A percentile compares a stretch with the other conserved stretches of the same genome.
These are phyloP conservation scores for Odontarrhena argentea DNA, from an alignment of 345 rosid species.

Conservation along the genomic window DNA sequence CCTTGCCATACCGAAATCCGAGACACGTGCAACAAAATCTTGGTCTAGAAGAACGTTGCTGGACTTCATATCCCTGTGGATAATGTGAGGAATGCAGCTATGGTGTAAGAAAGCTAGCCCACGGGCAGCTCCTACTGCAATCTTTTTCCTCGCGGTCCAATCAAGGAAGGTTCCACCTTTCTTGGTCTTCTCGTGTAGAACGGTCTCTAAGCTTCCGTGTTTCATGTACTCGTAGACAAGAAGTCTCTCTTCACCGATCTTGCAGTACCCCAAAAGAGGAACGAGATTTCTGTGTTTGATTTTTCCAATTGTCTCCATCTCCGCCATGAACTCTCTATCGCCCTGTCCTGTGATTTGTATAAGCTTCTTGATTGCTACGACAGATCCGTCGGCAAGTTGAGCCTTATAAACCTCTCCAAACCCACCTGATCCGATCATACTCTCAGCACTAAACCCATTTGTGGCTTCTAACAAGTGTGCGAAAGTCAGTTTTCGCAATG, in stretches of 20 bases:
- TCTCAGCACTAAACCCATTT: constrained; percentile 75
- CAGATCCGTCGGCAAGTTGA: constrained; percentile 68
- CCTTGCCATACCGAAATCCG: constrained; percentile 98
- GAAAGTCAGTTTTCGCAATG: constrained; percentile 75
- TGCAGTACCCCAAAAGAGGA: constrained; percentile 88
- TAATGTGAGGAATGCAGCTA: constrained; percentile 81
- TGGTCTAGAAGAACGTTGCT: constrained; percentile 94
- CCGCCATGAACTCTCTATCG: constrained; percentile 89
- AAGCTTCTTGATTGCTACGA: constrained; percentile 92
- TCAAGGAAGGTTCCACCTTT: constrained; percentile 63
- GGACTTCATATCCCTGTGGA: constrained; percentile 97
- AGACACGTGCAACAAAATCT: constrained; percentile 78
- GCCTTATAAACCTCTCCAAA: constrained; percentile 97
- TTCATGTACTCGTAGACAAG: constrained; percentile 94
- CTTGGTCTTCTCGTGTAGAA: constrained; percentile 58
- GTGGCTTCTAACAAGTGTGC: constrained; percentile 94
- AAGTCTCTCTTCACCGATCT: constrained; percentile 85
- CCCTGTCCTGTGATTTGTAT: constrained; percentile 95
- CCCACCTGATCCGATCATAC: constrained; percentile 93
- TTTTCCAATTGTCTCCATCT: constrained; percentile 97
- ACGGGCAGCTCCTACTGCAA: constrained; percentile 86
- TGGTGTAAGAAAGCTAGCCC: constrained; percentile 96
- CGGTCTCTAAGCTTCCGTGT: constrained; percentile 91
- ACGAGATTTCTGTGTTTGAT: constrained; percentile 91
- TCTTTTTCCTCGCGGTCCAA: constrained; percentile 79